A percentile compares a stretch with the other conserved stretches of the same genome.
These are phyloP conservation scores for Paramyrothecium sp. DNA, from an alignment of 2,329 filamentous ascomycete genomes.

Conservation along the genomic window DNA sequence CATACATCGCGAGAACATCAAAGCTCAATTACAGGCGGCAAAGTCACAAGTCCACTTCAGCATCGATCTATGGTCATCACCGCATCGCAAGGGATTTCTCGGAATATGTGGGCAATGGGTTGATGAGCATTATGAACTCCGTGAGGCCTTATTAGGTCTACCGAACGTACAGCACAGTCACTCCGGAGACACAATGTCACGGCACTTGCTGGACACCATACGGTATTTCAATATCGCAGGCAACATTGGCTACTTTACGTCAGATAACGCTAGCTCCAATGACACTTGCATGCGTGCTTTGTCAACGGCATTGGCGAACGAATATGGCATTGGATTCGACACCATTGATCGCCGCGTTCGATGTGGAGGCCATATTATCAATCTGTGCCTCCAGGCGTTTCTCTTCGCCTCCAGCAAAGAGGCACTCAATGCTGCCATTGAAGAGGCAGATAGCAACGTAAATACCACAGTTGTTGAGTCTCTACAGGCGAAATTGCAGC, in stretches of 20 bases:
- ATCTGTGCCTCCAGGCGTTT: conserved; percentile 2
- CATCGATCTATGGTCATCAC: conserved; percentile 3
- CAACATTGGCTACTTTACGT: neutral
- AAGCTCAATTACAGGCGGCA: too few relatives aligned
- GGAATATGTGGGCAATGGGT: conserved; percentile 1
- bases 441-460: neutral
- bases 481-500: conserved; percentile 3
- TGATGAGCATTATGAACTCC: conserved; percentile 2
- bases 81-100: conserved; percentile 1
- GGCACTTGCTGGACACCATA: neutral
- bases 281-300: conserved; percentile 1
- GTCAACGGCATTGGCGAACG: neutral
- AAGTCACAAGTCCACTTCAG: neutral
- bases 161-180: conserved; percentile 1
- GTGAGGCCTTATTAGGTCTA: neutral
- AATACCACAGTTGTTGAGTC: neutral
- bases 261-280: conserved; percentile 3
- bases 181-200: neutral
- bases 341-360: neutral
- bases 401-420: neutral
- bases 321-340: neutral
- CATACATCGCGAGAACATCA: too few relatives aligned
- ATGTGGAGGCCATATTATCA: neutral
- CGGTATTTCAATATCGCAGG: neutral
- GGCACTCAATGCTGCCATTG: neutral